Conservation (phyloP, 179 eudicot genomes). For the Drosera spatulata region DNA sequence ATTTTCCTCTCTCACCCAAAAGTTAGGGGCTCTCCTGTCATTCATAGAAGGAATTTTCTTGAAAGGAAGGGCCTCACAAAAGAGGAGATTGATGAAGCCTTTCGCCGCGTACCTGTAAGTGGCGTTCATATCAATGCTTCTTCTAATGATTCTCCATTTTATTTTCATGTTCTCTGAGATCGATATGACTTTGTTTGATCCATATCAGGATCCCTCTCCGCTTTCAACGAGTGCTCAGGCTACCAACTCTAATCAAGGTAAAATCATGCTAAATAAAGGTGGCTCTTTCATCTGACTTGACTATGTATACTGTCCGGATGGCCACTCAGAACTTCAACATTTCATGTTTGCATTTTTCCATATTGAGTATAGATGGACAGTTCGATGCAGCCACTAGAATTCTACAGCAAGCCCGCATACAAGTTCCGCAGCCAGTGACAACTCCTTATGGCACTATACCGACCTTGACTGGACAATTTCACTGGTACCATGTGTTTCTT, state of each 20-base stretch:
- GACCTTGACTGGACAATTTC: constrained; percentile 39
- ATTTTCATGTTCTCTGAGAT: constrained; percentile 1
- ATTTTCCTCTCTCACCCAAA: constrained; percentile 92
- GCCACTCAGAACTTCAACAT: too few species aligned
- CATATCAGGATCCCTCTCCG: constrained; percentile 62
- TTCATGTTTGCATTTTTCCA: too few species aligned
- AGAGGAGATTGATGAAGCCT: constrained; percentile 99
- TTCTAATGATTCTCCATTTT: not conserved
- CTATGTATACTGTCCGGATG: too few species aligned
- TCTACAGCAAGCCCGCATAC: constrained; percentile 37
- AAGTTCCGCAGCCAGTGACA: constrained; percentile 40
- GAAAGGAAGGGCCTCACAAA: constrained; percentile 96
- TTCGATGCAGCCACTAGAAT: constrained; percentile 33
- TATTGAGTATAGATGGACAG: constrained; percentile 39
- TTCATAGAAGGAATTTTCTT: constrained; percentile 84
- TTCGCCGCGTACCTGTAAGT: constrained; percentile 93
- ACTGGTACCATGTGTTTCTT: constrained; percentile 74
- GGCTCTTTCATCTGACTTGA: not conserved
- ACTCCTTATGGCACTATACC: constrained; percentile 36
- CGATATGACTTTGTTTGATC: constrained; percentile 11
- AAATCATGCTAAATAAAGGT: constrained; percentile 6
- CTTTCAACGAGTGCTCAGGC: constrained; percentile 39
- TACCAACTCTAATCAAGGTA: constrained; percentile 48
- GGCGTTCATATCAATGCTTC: not conserved
- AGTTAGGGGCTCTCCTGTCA: constrained; percentile 84